phyloP scores from a whole-genome alignment of 768 basidiomycete genomes.

The Mycena crocata region DNA sequence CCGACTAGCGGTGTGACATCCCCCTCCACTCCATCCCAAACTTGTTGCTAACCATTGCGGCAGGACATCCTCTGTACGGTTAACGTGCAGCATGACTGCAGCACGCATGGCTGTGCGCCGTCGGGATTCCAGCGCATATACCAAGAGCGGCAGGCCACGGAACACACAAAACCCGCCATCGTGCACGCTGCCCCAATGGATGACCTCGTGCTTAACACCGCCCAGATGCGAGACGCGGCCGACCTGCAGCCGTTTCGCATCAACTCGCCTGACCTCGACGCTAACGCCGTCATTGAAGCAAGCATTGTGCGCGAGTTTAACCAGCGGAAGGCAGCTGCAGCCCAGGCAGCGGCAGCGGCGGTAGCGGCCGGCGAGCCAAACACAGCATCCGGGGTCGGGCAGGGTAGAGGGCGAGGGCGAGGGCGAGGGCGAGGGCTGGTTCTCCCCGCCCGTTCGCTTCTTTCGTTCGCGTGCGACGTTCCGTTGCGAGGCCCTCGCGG shows the following conservation, averaged over 20 bases:
- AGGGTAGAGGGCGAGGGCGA: no score
- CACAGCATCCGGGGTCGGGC: no score
- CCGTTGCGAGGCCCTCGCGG: no score
- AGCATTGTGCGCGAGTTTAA: background rate
- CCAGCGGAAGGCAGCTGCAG: background rate
- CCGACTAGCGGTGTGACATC: background rate
- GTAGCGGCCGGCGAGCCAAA: no score
- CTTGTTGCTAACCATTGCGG: no score
- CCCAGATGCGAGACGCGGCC: conserved; percentile 41
- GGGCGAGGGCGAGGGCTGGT: no score
- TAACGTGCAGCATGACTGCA: conserved; percentile 42
- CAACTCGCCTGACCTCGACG: background rate
- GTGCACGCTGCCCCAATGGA: background rate
- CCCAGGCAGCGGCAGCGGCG: no score
- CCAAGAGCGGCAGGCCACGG: conserved; percentile 35
- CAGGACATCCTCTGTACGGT: conserved; percentile 41
- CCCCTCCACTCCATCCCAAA: no score
- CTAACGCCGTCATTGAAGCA: background rate
- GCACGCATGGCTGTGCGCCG: conserved; percentile 26
- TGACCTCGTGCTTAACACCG: conserved; percentile 38
- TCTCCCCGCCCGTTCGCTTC: no score
- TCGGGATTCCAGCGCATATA: conserved; percentile 16
- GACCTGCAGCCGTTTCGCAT: conserved; percentile 35
- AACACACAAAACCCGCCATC: conserved; percentile 4
- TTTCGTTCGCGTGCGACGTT: no score